Evolutionary conservation across 1,284 basidiomycete species (phyloP).

Genomic region (Thelephora terrestris): DNA sequence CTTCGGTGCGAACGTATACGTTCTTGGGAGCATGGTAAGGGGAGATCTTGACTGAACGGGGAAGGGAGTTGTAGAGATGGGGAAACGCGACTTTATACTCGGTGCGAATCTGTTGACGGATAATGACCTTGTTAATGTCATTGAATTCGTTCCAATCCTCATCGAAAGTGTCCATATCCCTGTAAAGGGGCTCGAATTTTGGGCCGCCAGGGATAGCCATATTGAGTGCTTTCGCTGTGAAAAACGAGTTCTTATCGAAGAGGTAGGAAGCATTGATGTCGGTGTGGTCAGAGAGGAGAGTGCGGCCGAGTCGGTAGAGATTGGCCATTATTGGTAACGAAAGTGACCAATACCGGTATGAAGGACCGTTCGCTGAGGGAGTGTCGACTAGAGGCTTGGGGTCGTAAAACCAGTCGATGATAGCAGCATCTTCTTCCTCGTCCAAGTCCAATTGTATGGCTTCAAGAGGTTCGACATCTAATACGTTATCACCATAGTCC

Average conservation of each 20-base stretch:
- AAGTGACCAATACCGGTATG: constrained; percentile 91
- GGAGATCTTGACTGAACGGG: constrained; percentile 88
- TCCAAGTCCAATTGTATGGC: constrained; percentile 97
- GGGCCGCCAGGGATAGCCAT: constrained; percentile 98
- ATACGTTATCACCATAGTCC: constrained; percentile 96
- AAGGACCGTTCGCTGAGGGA: constrained; percentile 81
- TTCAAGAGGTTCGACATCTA: constrained; percentile 97
- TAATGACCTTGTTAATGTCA: constrained; percentile 99
- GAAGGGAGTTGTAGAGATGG: constrained; percentile 97
- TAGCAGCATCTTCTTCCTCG: constrained; percentile 87
- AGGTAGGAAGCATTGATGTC: constrained; percentile 87
- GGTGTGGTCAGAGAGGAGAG: constrained; percentile 85
- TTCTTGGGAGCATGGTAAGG: constrained; percentile 94
- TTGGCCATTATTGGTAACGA: constrained; percentile 94
- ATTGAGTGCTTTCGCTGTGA: constrained; percentile 96
- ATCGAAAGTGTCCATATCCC: constrained; percentile 95
- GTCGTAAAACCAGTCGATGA: constrained; percentile 99
- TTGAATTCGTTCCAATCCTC: constrained; percentile 99
- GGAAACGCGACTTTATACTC: constrained; percentile 99
- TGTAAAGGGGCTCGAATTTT: constrained; percentile 91
- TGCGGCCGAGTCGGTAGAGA: constrained; percentile 90
- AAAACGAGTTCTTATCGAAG: constrained; percentile 97
- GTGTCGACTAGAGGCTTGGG: constrained; percentile 90
- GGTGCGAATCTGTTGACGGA: constrained; percentile 96
- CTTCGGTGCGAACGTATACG: constrained; percentile 97